Conservation (phyloP, 1,139 yeast genomes). For the Blastobotrys illinoisensis region DNA sequence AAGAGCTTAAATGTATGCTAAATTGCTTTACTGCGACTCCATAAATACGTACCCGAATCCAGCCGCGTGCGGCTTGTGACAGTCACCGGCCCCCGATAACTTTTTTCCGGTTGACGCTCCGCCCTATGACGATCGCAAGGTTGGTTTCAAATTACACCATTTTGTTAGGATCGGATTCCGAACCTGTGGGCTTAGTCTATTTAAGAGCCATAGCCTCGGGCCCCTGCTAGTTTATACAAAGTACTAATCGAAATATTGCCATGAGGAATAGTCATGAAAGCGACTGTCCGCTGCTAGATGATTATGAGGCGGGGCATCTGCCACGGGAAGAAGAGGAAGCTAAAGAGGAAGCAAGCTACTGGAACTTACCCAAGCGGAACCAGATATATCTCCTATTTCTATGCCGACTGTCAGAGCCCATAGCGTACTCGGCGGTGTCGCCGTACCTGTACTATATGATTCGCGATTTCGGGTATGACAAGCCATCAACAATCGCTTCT, state of each 20-base stretch:
- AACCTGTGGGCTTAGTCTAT: neutral
- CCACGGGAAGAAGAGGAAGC: neutral
- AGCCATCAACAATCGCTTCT: slow-evolving; percentile 47
- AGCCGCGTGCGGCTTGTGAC: neutral
- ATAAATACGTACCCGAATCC: too few relatives aligned
- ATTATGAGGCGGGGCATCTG: neutral
- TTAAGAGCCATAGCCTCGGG: neutral
- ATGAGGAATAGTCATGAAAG: neutral
- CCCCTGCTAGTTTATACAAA: too few relatives aligned
- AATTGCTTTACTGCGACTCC: neutral
- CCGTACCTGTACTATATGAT: slow-evolving; percentile 63
- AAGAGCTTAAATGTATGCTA: too few relatives aligned
- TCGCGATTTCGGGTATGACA: slow-evolving; percentile 48
- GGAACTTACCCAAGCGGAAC: slow-evolving; percentile 25
- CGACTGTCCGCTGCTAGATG: neutral
- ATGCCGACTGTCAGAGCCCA: slow-evolving; percentile 50
- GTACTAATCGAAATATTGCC: neutral
- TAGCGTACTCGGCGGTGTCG: slow-evolving; percentile 55
- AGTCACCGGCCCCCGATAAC: too few relatives aligned
- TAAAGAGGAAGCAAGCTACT: slow-evolving; percentile 21
- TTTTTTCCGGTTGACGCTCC: neutral
- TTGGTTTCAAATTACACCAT: neutral
- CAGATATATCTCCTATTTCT: slow-evolving; percentile 26
- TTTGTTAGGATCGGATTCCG: neutral
- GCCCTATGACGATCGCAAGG: neutral